phyloP scores from a whole-genome alignment of 179 eudicot species.

The Camellia oleifera region DNA sequence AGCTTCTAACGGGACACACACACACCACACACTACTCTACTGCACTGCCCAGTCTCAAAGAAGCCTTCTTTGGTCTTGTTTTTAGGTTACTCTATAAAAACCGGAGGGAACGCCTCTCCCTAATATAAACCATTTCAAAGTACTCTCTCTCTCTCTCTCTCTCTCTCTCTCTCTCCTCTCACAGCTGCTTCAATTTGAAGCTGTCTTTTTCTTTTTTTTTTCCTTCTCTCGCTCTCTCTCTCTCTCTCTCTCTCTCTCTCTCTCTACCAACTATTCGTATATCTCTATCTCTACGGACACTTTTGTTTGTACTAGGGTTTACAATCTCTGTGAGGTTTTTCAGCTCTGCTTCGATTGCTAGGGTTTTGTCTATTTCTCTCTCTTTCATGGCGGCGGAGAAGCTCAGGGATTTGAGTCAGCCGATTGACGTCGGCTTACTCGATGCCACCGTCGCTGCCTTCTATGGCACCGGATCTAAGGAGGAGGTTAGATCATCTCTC shows the following conservation, averaged over 20 bases:
- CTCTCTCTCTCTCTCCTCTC: slow-evolving; percentile 11
- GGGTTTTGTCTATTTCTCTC: slow-evolving; percentile 30
- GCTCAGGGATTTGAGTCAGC: slow-evolving; percentile 89
- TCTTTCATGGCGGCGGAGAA: slow-evolving; percentile 79
- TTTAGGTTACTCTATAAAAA: slow-evolving; percentile 14
- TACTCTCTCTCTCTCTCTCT: slow-evolving; percentile 6
- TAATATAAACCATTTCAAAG: slow-evolving; percentile 10
- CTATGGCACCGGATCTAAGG: slow-evolving; percentile 97
- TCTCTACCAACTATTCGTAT: neutral
- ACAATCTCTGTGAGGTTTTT: slow-evolving; percentile 26
- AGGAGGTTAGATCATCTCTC: slow-evolving; percentile 48
- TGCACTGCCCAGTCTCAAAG: neutral
- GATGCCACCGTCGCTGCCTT: slow-evolving; percentile 95
- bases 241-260: slow-evolving; percentile 4
- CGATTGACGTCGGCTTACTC: slow-evolving; percentile 82
- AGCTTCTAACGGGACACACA: no score
- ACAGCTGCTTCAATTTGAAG: slow-evolving; percentile 62
- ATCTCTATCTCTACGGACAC: neutral
- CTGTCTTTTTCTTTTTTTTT: slow-evolving; percentile 45
- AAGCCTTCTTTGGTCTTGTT: neutral
- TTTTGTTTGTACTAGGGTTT: slow-evolving; percentile 24
- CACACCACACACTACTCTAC: no score
- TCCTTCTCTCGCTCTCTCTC: neutral
- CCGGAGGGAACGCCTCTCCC: slow-evolving; percentile 15
- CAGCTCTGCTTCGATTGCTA: slow-evolving; percentile 5